Conservation (phyloP, 2,329 filamentous ascomycete genomes). For the Plectosphaerella sp. region DNA sequence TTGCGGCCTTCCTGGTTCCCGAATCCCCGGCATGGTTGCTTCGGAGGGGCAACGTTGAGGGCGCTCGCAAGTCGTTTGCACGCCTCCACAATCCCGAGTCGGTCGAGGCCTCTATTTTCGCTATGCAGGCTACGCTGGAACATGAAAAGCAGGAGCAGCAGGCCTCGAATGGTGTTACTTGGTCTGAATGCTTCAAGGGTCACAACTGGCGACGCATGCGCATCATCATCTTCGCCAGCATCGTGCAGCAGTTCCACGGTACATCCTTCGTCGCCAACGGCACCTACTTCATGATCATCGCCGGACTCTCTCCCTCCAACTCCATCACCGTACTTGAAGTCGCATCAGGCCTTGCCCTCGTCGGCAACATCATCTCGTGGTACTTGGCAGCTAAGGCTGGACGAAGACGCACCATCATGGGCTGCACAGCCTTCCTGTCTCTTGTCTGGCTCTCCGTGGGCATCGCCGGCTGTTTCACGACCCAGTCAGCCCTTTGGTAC, state of each 20-base stretch:
- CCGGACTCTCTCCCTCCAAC: constrained; percentile 21
- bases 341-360: constrained; percentile 36
- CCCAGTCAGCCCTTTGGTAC: constrained; percentile 32
- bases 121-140: constrained; percentile 43
- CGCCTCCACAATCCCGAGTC: constrained; percentile 38
- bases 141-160: constrained; percentile 24
- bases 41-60: constrained; percentile 28
- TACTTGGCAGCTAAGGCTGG: constrained; percentile 36
- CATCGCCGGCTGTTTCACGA: constrained; percentile 37
- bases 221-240: constrained; percentile 34
- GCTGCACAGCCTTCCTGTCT: constrained; percentile 23
- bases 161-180: constrained; percentile 17
- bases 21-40: constrained; percentile 47
- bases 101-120: constrained; percentile 33
- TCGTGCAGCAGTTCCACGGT: constrained; percentile 39
- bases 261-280: constrained; percentile 35
- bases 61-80: constrained; percentile 39
- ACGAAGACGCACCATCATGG: constrained; percentile 30
- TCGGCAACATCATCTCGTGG: constrained; percentile 37
- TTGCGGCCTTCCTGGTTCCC: constrained; percentile 38
- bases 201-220: constrained; percentile 35
- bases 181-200: constrained; percentile 37
- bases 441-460: constrained; percentile 40
- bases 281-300: constrained; percentile 31
- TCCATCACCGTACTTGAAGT: constrained; percentile 38